Conservation (phyloP, 106 monocot genomes). For the Dendrobium huoshanense region DNA sequence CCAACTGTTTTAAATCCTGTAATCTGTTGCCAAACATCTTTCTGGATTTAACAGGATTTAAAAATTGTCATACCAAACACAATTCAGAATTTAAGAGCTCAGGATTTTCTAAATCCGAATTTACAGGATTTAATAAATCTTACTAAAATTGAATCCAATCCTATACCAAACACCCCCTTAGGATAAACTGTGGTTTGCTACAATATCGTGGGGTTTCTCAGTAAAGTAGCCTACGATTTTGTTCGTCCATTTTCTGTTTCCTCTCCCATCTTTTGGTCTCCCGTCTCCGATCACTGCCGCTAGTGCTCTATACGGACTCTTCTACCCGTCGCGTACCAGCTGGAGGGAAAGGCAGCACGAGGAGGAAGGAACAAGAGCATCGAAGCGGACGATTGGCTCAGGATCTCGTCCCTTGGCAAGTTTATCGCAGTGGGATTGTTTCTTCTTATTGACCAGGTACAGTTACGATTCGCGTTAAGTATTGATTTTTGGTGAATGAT, state of each 20-base stretch:
- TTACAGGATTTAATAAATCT: too few species aligned
- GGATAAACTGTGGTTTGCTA: not conserved
- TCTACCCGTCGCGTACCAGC: not conserved
- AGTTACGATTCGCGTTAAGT: not conserved
- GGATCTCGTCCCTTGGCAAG: not conserved
- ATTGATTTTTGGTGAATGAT: not conserved
- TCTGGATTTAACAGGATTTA: too few species aligned
- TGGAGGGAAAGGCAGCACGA: not conserved
- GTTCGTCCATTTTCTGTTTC: not conserved
- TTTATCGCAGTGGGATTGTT: not conserved
- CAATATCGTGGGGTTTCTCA: not conserved
- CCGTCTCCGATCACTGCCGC: not conserved
- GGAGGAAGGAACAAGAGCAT: not conserved
- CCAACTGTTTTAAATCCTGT: too few species aligned
- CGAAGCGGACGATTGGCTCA: not conserved
- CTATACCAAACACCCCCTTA: too few species aligned
- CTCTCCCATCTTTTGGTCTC: not conserved
- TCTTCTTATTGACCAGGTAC: not conserved
- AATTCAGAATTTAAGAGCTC: too few species aligned
- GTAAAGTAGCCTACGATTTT: not conserved
- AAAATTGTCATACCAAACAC: too few species aligned
- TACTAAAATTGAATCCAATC: too few species aligned
- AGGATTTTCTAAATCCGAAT: too few species aligned
- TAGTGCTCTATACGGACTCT: not conserved
- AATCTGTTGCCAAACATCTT: too few species aligned